Conservation (phyloP, 495 filamentous ascomycete species). For the Venustampulla echinocandica region DNA sequence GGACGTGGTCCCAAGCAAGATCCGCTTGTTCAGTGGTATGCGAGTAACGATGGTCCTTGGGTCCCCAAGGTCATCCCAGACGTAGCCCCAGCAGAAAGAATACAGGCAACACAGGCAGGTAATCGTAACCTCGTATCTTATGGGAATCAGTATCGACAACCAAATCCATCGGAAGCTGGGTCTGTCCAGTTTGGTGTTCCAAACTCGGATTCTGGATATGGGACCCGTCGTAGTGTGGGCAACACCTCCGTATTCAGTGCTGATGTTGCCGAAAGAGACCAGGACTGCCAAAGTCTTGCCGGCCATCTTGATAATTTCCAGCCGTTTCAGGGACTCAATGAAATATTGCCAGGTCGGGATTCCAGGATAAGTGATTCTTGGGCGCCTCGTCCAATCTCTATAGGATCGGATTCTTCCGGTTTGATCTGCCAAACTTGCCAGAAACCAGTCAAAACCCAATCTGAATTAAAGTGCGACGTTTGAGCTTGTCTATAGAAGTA, state of each 20-base stretch:
- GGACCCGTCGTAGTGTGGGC: constrained; percentile 29
- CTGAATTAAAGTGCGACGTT: constrained; percentile 31
- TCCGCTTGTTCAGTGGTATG: constrained; percentile 29
- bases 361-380: constrained; percentile 14
- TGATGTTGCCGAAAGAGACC: constrained; percentile 17
- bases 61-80: constrained; percentile 21
- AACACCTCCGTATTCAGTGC: constrained; percentile 20
- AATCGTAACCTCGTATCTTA: constrained; percentile 5
- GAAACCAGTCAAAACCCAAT: constrained; percentile 35
- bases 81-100: constrained; percentile 14
- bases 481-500: background rate
- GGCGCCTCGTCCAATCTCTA: constrained; percentile 15
- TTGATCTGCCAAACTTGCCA: constrained; percentile 29
- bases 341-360: constrained; percentile 7
- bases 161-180: constrained; percentile 45
- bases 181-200: constrained; percentile 41
- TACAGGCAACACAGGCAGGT: constrained; percentile 10
- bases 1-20: constrained; percentile 10
- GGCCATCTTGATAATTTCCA: constrained; percentile 15
- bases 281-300: constrained; percentile 20
- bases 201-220: constrained; percentile 56
- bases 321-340: constrained; percentile 5
- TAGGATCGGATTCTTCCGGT: background rate
- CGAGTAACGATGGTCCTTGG: constrained; percentile 33
- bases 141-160: constrained; percentile 18